Base-by-base conservation (phyloP, 2,329 filamentous ascomycete species). In the Trichoderma polysporum region DNA sequence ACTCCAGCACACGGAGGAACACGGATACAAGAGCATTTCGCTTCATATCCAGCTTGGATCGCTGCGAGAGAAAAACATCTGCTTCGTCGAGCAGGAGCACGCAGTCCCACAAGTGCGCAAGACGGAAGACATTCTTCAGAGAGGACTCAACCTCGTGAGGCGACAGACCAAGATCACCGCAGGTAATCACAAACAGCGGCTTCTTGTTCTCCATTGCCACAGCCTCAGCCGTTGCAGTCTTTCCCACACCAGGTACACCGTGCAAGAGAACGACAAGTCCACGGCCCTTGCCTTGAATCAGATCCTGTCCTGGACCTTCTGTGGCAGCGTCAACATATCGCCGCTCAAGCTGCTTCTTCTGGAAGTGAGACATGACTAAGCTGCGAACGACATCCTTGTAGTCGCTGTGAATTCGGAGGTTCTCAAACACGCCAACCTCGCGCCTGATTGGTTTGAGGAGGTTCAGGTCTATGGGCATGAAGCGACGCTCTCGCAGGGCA, bases 171-270 rank as follows among this genome's bases (percentile, higher is more conserved):
- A 83, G 76, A 66, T 84, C 82, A 53, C 83, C 83, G 12, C 82
- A 84, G 0, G 83, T 85, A 61, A 86, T 82, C 8, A 78, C 76
- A 52, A 83, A 83, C 2, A 84, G 72, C 0, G 82, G 83, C 72
- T 80, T 81, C 47, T 73, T 70, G 69, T 79, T 78, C 62, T 76
- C 76, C 74, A 78, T 76, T 1, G 80, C 79, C 1, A 81, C 75
- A 1, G 78, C 79, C 68, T 82, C 77, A 1, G 82, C 82, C 0
- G 83, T 84, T 0, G 79, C 77, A 0, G 83, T 84, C 74, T 84
- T 84, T 4, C 82, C 82, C 0, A 83, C 81, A 29, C 82, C 82
- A 0, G 82, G 82, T 0, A 80, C 77, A 29, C 83, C 82, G 66
- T 84, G 81, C 0, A 84, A 73, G 0, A 84, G 71, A 0, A 84